Evolutionary conservation across 2,329 filamentous ascomycete species (phyloP), one percentile per base, ranked within the genome.

Genomic region (Aschersonia sp.): DNA sequence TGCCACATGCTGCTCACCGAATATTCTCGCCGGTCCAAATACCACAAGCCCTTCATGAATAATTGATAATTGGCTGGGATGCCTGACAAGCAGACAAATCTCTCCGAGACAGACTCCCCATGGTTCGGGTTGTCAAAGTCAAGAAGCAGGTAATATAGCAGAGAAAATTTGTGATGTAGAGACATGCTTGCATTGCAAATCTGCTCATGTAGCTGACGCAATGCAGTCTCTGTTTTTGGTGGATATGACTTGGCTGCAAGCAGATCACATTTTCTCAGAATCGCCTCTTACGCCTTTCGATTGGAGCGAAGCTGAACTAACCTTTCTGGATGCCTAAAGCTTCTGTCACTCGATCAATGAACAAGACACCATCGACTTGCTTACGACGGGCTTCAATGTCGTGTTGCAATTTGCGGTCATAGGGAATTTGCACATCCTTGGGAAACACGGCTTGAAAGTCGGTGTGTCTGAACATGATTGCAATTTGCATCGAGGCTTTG

Each of bases 81-180:
- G 52, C 81, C 79, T 5, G 79, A 79, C 30, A 67, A 67, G 42
- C 66, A 64, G 12, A 81, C 78, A 55, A 90, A 87, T 1, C 60
- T 52, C 22, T 72, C 70, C 2, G 79, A 70, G 6, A 69, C 57
- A 37, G 75, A 70, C 14, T 72, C 64, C 4, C 72, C 69, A 22
- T 71, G 69, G 46, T 74, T 69, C 31, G 68, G 63, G 40, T 69
- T 64, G 56, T 83, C 77, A 58, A 83, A 77, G 61, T 94, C 86
- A 57, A 87, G 81, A 4, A 94, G 73, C 40, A 94, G 69, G 62
- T 94, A 94, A 70, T 86, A 94, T 53, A 94, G 71, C 44, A 92
- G 74, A 14, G 87, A 86, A 54, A 88, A 79, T 62, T 89, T 89
- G 67, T 89, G 82, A 62, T 89, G 83, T 47, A 78, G 72, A 6